phyloP scores from a whole-genome alignment of 495 filamentous ascomycete genomes.

The Penicillium pulvis region DNA sequence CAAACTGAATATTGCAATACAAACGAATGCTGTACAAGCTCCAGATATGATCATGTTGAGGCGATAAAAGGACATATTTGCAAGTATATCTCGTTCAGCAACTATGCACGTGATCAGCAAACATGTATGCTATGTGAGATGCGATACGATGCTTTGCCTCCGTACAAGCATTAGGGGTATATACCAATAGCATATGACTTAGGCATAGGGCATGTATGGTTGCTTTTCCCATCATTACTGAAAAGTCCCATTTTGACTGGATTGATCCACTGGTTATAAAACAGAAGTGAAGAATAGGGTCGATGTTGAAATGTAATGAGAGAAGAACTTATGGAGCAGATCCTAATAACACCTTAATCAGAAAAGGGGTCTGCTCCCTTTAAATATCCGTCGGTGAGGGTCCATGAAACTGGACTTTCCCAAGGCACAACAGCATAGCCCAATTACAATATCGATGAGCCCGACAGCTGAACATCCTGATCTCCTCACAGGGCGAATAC shows the following conservation, averaged over 20 bases:
- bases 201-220: constrained; percentile 10
- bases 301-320: no score
- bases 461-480: neutral
- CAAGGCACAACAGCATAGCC: neutral
- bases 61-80: constrained; percentile 20
- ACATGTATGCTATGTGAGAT: neutral
- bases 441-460: neutral
- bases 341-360: no score
- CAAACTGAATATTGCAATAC: constrained; percentile 22
- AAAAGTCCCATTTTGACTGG: constrained; percentile 4
- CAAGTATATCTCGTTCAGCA: neutral
- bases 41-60: constrained; percentile 34
- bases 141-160: no score
- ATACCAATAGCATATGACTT: constrained; percentile 2
- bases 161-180: neutral
- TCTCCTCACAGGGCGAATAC: neutral
- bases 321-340: no score
- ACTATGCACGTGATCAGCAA: neutral
- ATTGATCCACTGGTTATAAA: neutral
- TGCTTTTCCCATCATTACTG: neutral
- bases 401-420: neutral
- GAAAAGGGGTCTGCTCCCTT: neutral
- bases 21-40: constrained; percentile 21
- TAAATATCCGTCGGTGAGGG: neutral
- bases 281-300: no score